phyloP scores from a whole-genome alignment of 2,329 filamentous ascomycete species.

The Hypoxylon sp. region DNA sequence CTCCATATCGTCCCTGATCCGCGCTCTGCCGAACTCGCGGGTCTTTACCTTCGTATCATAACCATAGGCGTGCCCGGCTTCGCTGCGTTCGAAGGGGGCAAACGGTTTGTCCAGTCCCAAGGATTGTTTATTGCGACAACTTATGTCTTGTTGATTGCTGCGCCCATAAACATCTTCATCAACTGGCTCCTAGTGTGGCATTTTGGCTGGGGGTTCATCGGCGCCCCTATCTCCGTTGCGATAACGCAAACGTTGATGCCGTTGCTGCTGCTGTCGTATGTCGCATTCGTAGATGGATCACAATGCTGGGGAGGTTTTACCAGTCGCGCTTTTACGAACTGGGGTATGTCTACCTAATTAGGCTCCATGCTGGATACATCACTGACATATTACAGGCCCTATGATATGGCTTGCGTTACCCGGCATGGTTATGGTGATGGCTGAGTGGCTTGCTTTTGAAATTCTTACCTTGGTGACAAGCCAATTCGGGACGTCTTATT shows the following conservation, averaged over 20 bases:
- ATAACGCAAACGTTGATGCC: constrained; percentile 84
- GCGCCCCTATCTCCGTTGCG: constrained; percentile 83
- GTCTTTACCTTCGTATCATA: constrained; percentile 79
- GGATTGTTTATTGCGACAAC: constrained; percentile 85
- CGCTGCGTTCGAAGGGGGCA: constrained; percentile 81
- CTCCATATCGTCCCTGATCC: constrained; percentile 76
- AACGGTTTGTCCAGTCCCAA: constrained; percentile 86
- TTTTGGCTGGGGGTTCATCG: constrained; percentile 77
- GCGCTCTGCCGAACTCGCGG: constrained; percentile 79
- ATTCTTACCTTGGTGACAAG: constrained; percentile 87
- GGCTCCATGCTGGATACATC: neutral
- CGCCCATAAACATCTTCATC: constrained; percentile 81
- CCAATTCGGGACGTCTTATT: constrained; percentile 81
- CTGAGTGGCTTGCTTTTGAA: constrained; percentile 94
- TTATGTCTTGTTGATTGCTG: constrained; percentile 81
- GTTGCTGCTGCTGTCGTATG: constrained; percentile 79
- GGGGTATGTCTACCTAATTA: constrained; percentile 62
- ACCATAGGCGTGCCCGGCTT: constrained; percentile 81
- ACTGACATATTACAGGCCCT: constrained; percentile 62
- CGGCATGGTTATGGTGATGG: constrained; percentile 93
- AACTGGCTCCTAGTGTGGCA: constrained; percentile 87
- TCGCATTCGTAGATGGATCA: constrained; percentile 77
- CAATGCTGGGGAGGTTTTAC: constrained; percentile 88
- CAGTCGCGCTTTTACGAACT: constrained; percentile 78
- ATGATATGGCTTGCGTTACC: constrained; percentile 91